Percentiles rank a stretch among this genome's conserved stretches.
Conservation (phyloP, 768 basidiomycete species). For the Rhodotorula paludigena region DNA sequence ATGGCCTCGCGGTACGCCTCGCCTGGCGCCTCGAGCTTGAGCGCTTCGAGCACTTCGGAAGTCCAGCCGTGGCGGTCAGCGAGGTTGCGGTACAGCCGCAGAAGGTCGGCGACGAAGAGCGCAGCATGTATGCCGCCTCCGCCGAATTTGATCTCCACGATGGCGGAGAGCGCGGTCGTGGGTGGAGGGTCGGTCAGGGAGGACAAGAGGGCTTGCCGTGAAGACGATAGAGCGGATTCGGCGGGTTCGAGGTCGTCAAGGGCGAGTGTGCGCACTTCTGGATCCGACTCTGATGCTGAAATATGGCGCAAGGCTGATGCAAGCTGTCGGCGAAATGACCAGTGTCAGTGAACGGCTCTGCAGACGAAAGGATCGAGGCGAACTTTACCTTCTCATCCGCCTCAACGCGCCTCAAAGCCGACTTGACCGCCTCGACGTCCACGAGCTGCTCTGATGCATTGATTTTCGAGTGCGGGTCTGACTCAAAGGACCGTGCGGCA, state of each 20-base stretch:
- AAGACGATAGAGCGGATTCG: not conserved
- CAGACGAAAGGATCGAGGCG: too few species aligned
- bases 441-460: too few species aligned
- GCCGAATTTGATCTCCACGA: conserved; percentile 86
- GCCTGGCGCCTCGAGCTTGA: conserved; percentile 30
- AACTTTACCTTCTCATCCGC: too few species aligned
- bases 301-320: conserved; percentile 25
- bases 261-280: conserved; percentile 68
- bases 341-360: too few species aligned
- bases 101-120: conserved; percentile 69
- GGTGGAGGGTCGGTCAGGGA: conserved; percentile 26
- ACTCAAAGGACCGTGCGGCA: too few species aligned
- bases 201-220: conserved; percentile 6
- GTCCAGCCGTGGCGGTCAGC: conserved; percentile 61
- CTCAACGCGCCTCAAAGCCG: too few species aligned
- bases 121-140: conserved; percentile 86
- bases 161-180: conserved; percentile 53
- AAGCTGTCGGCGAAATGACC: conserved; percentile 1
- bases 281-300: conserved; percentile 59
- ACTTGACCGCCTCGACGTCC: too few species aligned
- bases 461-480: too few species aligned
- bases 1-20: conserved; percentile 64
- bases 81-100: conserved; percentile 74
- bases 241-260: conserved; percentile 30
- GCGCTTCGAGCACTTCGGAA: conserved; percentile 45